These are phyloP conservation scores for Vigna angularis DNA, from an alignment of 306 rosid genomes.

Conservation along the genomic window DNA sequence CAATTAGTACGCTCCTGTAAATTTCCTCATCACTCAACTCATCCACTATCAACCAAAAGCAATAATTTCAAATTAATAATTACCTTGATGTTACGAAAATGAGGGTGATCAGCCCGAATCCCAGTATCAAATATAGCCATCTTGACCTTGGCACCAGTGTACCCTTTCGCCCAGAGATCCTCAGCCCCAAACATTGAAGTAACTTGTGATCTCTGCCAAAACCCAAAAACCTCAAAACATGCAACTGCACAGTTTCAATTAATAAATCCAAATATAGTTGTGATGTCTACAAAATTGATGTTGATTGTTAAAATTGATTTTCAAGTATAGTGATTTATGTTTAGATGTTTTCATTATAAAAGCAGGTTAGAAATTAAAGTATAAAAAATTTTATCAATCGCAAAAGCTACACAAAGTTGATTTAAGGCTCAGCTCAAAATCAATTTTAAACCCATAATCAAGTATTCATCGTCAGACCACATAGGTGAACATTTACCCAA, in stretches of 20 bases:
- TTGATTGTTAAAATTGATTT: not conserved
- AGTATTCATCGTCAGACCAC: not conserved
- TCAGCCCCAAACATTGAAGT: constrained; percentile 94
- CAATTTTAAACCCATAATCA: not conserved
- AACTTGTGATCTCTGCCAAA: constrained; percentile 82
- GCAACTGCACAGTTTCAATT: not conserved
- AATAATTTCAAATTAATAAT: constrained; percentile 21
- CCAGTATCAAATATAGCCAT: constrained; percentile 99
- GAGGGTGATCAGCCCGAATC: constrained; percentile 92
- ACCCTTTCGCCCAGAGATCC: constrained; percentile 79
- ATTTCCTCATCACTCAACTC: constrained; percentile 37
- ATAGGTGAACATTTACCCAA: not conserved
- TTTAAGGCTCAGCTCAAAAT: not conserved
- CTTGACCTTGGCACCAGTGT: constrained; percentile 87
- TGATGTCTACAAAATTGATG: not conserved
- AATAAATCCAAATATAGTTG: constrained; percentile 9
- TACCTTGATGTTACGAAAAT: constrained; percentile 94
- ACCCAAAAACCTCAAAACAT: constrained; percentile 37
- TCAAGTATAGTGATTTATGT: not conserved
- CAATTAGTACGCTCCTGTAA: constrained; percentile 97
- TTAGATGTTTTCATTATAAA: not conserved
- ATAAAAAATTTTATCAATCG: not conserved
- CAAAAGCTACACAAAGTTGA: not conserved
- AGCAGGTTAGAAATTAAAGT: not conserved
- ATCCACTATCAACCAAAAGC: constrained; percentile 32